Base-by-base conservation (phyloP, 306 rosid genomes). In the Datisca glomerata region DNA sequence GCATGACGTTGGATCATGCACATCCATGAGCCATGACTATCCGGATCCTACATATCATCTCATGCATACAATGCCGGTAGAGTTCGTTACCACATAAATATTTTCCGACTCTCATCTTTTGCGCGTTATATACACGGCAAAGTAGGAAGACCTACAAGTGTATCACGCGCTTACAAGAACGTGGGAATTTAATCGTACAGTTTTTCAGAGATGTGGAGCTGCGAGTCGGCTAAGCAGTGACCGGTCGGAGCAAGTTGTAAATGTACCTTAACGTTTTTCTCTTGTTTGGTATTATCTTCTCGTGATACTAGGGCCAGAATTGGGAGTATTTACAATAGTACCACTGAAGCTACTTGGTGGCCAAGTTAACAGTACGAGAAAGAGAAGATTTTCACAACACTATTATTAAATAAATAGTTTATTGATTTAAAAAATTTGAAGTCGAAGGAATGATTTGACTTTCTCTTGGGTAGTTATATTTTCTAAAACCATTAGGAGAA, bases 141-240 rank as follows among this genome's bases (percentile, higher is more conserved):
- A 11, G 3, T 5, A 10, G 9, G 0, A 16, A 6, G 4, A n/a
- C n/a, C n/a, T n/a, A n/a, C n/a, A n/a, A n/a, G n/a, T n/a, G n/a
- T n/a, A n/a, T n/a, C 37, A 46, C 52, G 40, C 52, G 52, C 18
- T 3, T n/a, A n/a, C n/a, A n/a, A n/a, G n/a, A n/a, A n/a, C n/a
- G 10, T 29, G 41, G 25, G 29, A n/a, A n/a, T n/a, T n/a, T n/a
- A n/a, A n/a, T n/a, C n/a, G n/a, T n/a, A n/a, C n/a, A n/a, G n/a
- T n/a, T n/a, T n/a, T n/a, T n/a, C n/a, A n/a, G n/a, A n/a, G n/a
- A 47, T 6, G 29, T 47, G 41, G 1, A n/a, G 53, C 52, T 17
- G 52, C 52, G 40, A 21, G 12, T 25, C 52, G 52, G 29, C 53
- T 28, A 41, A 28, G 41, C 18, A 19, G 12, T 47, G 53, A 28